Evolutionary conservation across 495 filamentous ascomycete genomes (phyloP), one percentile per base, ranked within the genome.

Genomic region (Tetracladium marchalianum): DNA sequence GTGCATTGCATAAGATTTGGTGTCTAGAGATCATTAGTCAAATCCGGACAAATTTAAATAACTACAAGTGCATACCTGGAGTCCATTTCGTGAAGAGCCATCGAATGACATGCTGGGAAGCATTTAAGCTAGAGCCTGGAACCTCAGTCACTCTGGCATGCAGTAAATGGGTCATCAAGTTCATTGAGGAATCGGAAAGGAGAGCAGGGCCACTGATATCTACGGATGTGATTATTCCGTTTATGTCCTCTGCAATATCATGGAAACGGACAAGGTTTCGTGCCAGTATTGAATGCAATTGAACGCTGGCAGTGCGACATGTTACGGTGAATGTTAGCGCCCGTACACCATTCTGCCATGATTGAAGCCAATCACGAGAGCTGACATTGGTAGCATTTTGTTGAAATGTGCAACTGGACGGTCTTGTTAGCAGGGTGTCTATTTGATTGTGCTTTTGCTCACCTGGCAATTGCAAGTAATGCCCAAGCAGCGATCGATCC

Each of bases 71-170:
- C 43, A 34, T 54, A 59, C 56, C 46, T 40, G 85, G 82, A 51
- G 75, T 77, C 90, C 88, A 95, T 51, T 77, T 78, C 37, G 77
- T 75, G 59, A 82, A 80, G 4, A 90, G 61, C 90, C 90, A 96
- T 53, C 78, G 73, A 47, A 88, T 74, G 38, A 89, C 72, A 41
- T 82, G 72, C 46, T 80, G 80, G 22, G 77, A 78, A 10, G 81
- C 78, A 24, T 77, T 69, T 36, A 80, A 66, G 34, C 75, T 75
- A 4, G 76, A 71, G 16, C 76, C 80, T 5, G 85, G 80, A 34
- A 81, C 78, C 43, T 82, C 75, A 47, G 67, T 62, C 44, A 74
- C 76, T 50, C 68, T 76, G 45, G 73, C 68, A 53, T 73, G 76
- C 39, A 77, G 66, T 47, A 89, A 48, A 35, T 71, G 74, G 7